These are phyloP conservation scores for Pseudognaphalium luteoalbum DNA, from an alignment of 129 eudicot genomes.

Conservation along the genomic window DNA sequence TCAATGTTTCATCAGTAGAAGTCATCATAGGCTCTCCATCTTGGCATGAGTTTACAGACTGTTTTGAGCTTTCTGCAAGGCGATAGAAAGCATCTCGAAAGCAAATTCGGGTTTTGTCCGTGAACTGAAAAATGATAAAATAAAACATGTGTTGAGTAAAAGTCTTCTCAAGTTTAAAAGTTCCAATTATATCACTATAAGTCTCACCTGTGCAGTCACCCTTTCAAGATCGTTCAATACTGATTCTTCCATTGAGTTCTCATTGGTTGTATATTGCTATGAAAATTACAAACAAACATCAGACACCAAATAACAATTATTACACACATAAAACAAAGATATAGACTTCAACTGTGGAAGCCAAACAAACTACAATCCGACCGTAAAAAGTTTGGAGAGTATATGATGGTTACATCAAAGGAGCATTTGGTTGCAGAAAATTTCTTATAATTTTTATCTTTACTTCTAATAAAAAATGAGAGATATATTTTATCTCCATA, in stretches of 20 bases:
- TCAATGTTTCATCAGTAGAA: constrained; percentile 30
- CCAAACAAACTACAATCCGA: constrained; percentile 19
- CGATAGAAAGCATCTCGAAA: constrained; percentile 85
- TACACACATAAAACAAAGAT: not conserved
- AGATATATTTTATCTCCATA: too few relatives aligned
- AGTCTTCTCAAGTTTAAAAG: not conserved
- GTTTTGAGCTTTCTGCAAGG: constrained; percentile 71
- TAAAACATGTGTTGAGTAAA: constrained; percentile 10
- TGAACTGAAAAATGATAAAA: constrained; percentile 44
- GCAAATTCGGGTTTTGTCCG: constrained; percentile 61
- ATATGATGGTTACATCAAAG: not conserved
- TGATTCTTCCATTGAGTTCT: constrained; percentile 53
- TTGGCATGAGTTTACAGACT: constrained; percentile 27
- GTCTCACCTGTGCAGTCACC: constrained; percentile 55
- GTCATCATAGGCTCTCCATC: constrained; percentile 34
- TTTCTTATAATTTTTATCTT: too few relatives aligned
- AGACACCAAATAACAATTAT: constrained; percentile 4
- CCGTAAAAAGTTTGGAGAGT: not conserved
- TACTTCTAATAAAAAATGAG: too few relatives aligned
- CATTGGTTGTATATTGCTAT: constrained; percentile 31
- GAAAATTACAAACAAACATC: constrained; percentile 20
- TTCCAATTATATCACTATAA: not conserved
- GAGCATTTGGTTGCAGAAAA: too few relatives aligned
- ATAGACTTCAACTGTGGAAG: constrained; percentile 19
- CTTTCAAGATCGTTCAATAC: constrained; percentile 56